phyloP scores from a whole-genome alignment of 305 asterid genomes.

The Rubia occidens region DNA sequence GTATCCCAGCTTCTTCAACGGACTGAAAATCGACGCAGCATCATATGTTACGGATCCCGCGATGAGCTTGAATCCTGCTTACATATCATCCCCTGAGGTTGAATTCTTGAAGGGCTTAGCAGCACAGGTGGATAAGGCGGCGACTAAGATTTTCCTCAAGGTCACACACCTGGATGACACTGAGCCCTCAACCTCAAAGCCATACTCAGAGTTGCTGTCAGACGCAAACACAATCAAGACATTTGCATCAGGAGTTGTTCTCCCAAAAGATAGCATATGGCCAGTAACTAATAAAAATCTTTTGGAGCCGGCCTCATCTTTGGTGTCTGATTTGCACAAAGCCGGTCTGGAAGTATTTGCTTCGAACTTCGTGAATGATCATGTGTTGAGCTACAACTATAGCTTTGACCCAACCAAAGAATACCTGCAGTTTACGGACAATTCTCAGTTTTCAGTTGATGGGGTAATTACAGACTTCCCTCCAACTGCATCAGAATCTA shows the following conservation, averaged over 20 bases:
- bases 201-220: slow-evolving; percentile 43
- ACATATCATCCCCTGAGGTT: slow-evolving; percentile 91
- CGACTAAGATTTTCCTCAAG: slow-evolving; percentile 52
- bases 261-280: slow-evolving; percentile 79
- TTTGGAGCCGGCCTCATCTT: slow-evolving; percentile 53
- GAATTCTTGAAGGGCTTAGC: slow-evolving; percentile 60
- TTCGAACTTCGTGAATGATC: slow-evolving; percentile 66
- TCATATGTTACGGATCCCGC: slow-evolving; percentile 24
- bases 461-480: slow-evolving; percentile 79
- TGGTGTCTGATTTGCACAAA: slow-evolving; percentile 74
- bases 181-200: slow-evolving; percentile 56
- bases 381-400: slow-evolving; percentile 52
- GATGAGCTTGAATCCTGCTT: slow-evolving; percentile 36
- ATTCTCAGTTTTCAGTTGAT: slow-evolving; percentile 68
- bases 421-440: slow-evolving; percentile 55
- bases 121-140: slow-evolving; percentile 29
- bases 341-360: slow-evolving; percentile 63
- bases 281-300: slow-evolving; percentile 36
- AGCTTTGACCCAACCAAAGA: slow-evolving; percentile 79
- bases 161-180: slow-evolving; percentile 28
- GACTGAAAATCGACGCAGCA: slow-evolving; percentile 44
- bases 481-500: slow-evolving; percentile 72
- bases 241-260: slow-evolving; percentile 69
- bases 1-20: slow-evolving; percentile 60
- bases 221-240: slow-evolving; percentile 50